Percentiles rank a stretch among this genome's conserved stretches.
phyloP scores from a whole-genome alignment of 805 yeast genomes.

The Candida boleticola region DNA sequence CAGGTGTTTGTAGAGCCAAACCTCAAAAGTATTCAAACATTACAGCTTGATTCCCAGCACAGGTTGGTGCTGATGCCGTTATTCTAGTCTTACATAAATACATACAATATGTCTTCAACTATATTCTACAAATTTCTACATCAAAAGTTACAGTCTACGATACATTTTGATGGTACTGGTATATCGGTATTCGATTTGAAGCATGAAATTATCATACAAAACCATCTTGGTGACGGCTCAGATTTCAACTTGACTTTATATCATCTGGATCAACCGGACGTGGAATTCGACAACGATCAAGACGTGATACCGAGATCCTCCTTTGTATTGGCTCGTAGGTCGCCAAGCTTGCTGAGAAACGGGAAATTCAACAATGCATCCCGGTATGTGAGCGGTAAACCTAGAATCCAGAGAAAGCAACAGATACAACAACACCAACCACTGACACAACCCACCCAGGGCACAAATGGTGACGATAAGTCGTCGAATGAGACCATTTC shows the following conservation, averaged over 20 bases:
- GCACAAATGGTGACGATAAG: slow-evolving; percentile 14
- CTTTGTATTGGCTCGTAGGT: slow-evolving; percentile 74
- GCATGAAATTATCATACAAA: slow-evolving; percentile 80
- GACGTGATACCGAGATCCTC: slow-evolving; percentile 88
- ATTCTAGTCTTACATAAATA: too few relatives aligned
- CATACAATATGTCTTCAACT: slow-evolving; percentile 91
- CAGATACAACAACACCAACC: slow-evolving; percentile 11
- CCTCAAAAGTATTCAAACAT: too few relatives aligned
- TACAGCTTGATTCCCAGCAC: too few relatives aligned
- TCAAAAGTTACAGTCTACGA: slow-evolving; percentile 73
- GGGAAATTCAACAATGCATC: slow-evolving; percentile 57
- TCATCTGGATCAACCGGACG: slow-evolving; percentile 52
- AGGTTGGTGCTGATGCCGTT: too few relatives aligned
- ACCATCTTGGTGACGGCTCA: slow-evolving; percentile 77
- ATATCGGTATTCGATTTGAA: slow-evolving; percentile 92
- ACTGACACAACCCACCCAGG: slow-evolving; percentile 30
- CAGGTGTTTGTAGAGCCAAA: too few relatives aligned
- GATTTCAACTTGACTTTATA: slow-evolving; percentile 77
- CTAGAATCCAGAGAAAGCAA: slow-evolving; percentile 40
- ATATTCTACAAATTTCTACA: slow-evolving; percentile 85
- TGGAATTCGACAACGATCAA: slow-evolving; percentile 85
- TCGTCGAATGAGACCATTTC: slow-evolving; percentile 45
- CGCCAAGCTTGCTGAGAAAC: slow-evolving; percentile 54
- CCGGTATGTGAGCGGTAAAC: slow-evolving; percentile 72
- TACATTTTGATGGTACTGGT: slow-evolving; percentile 94